These are phyloP conservation scores for Fusarium euwallaceae DNA, from an alignment of 2,329 filamentous ascomycete species.

Conservation along the genomic window DNA sequence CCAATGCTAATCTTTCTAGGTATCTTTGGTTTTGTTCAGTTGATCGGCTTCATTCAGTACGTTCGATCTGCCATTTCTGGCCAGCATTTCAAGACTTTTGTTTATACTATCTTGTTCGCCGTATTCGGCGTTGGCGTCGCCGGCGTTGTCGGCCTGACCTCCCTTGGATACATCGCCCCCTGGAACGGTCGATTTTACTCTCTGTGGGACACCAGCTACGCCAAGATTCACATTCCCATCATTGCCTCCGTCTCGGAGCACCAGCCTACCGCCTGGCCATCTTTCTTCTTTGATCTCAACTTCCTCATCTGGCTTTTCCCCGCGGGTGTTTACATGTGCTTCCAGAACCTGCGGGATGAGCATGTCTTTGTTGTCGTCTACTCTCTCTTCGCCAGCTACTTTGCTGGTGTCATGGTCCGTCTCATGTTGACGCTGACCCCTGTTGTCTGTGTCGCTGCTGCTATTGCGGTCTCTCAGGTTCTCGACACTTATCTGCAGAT, in stretches of 20 bases:
- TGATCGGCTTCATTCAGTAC: slow-evolving; percentile 93
- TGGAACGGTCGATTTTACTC: slow-evolving; percentile 99
- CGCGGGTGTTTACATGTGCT: slow-evolving; percentile 97
- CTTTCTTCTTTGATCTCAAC: slow-evolving; percentile 99
- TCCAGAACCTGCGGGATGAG: slow-evolving; percentile 92
- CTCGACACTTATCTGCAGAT: slow-evolving; percentile 86
- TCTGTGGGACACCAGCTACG: slow-evolving; percentile 97
- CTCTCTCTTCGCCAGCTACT: slow-evolving; percentile 96
- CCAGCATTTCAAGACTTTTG: slow-evolving; percentile 93
- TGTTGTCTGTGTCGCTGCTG: slow-evolving; percentile 94
- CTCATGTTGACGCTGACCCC: slow-evolving; percentile 98
- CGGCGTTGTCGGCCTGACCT: slow-evolving; percentile 87
- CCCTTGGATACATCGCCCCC: slow-evolving; percentile 91
- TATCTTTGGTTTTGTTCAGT: slow-evolving; percentile 94
- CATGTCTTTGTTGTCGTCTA: slow-evolving; percentile 99
- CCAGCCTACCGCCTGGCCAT: slow-evolving; percentile 98
- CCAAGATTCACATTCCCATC: slow-evolving; percentile 99
- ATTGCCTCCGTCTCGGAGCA: slow-evolving; percentile 99
- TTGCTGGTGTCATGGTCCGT: slow-evolving; percentile 99
- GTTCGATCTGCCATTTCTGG: slow-evolving; percentile 88
- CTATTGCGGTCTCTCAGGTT: slow-evolving; percentile 87
- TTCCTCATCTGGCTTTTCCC: slow-evolving; percentile 99
- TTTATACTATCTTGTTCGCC: slow-evolving; percentile 79
- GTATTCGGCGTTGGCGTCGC: slow-evolving; percentile 80
- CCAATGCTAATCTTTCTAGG: slow-evolving; percentile 62